These are phyloP conservation scores for Neoascochyta sp. DNA, from an alignment of 2,329 filamentous ascomycete species.

Conservation along the genomic window DNA sequence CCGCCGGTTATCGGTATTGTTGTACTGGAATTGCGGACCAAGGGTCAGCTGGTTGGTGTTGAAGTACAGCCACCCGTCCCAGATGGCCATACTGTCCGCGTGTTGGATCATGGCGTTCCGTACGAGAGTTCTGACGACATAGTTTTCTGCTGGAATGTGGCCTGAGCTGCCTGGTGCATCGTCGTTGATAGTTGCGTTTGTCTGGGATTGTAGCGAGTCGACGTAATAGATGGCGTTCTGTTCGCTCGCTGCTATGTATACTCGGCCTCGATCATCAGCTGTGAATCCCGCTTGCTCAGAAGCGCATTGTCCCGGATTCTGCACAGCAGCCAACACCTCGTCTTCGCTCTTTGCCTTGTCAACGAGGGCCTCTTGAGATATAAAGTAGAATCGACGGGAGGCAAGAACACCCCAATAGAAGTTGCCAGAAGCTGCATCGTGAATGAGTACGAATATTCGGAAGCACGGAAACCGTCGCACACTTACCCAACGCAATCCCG, in stretches of 20 bases:
- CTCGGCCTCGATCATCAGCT: slow-evolving; percentile 41
- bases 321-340: slow-evolving; percentile 37
- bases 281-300: slow-evolving; percentile 44
- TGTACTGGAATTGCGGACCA: slow-evolving; percentile 38
- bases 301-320: slow-evolving; percentile 40
- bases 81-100: slow-evolving; percentile 42
- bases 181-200: slow-evolving; percentile 37
- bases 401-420: slow-evolving; percentile 45
- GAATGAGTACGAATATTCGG: slow-evolving; percentile 1
- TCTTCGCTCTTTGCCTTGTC: slow-evolving; percentile 33
- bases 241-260: slow-evolving; percentile 43
- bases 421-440: slow-evolving; percentile 33
- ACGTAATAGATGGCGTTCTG: slow-evolving; percentile 47
- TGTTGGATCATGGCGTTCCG: slow-evolving; percentile 43
- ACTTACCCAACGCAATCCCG: slow-evolving; percentile 36
- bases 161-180: slow-evolving; percentile 31
- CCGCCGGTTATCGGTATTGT: slow-evolving; percentile 37
- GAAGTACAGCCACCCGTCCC: slow-evolving; percentile 44
- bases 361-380: slow-evolving; percentile 36
- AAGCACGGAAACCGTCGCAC: neutral
- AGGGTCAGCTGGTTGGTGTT: slow-evolving; percentile 43
- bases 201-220: slow-evolving; percentile 36
- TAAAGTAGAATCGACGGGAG: slow-evolving; percentile 42
- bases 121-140: slow-evolving; percentile 42
- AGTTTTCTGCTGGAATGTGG: slow-evolving; percentile 33